These are phyloP conservation scores for Leccinum sublutescens DNA, from an alignment of 768 basidiomycete genomes.

Conservation along the genomic window DNA sequence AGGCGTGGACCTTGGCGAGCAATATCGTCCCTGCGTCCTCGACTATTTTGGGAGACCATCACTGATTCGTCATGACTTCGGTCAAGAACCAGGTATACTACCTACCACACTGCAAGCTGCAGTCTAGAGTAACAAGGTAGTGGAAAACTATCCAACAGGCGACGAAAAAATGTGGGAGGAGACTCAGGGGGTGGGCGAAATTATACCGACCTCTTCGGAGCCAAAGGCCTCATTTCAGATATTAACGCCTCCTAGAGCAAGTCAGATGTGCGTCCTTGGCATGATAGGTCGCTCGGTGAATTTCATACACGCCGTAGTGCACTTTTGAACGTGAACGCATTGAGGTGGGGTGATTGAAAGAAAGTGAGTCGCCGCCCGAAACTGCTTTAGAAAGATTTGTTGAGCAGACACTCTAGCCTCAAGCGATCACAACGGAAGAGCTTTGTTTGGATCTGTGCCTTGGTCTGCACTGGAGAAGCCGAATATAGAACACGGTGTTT, in stretches of 20 bases:
- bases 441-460: neutral
- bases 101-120: neutral
- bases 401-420: neutral
- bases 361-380: neutral
- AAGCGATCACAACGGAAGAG: neutral
- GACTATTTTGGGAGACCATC: neutral
- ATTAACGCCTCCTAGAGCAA: neutral
- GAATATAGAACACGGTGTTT: neutral
- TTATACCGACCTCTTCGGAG: neutral
- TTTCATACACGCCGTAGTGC: neutral
- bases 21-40: conserved; percentile 8
- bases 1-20: conserved; percentile 5
- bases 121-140: neutral
- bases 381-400: neutral
- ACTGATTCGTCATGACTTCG: neutral
- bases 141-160: neutral
- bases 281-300: neutral
- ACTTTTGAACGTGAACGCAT: neutral
- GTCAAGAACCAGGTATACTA: neutral
- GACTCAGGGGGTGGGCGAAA: neutral
- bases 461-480: neutral
- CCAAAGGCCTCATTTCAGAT: neutral
- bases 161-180: neutral
- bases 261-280: neutral
- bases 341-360: neutral